Conservation (phyloP, 495 filamentous ascomycete species). For the Xeromyces bisporus region DNA sequence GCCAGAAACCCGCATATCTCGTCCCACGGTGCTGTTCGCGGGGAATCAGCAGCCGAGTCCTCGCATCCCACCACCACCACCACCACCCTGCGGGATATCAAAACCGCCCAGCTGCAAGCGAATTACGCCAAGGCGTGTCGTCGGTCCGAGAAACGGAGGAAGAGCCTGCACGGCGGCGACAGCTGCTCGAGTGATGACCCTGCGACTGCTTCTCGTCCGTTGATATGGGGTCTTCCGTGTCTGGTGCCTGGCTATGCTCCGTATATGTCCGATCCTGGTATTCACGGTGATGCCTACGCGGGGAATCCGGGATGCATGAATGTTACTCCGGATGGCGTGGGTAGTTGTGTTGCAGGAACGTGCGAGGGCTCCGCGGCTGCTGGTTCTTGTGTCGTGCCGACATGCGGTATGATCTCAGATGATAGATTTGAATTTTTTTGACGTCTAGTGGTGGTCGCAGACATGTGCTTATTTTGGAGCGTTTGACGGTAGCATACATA, state of each 20-base stretch:
- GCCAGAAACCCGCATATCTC: conserved; percentile 55
- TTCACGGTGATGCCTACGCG: conserved; percentile 23
- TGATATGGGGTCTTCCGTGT: conserved; percentile 31
- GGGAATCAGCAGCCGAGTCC: conserved; percentile 3
- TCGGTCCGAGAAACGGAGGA: conserved; percentile 43
- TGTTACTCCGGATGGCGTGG: conserved; percentile 19
- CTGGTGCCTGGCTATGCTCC: conserved; percentile 34
- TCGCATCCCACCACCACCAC: conserved; percentile 1
- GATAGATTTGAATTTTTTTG: too few species aligned
- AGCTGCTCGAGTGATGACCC: conserved; percentile 18
- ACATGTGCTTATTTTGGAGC: too few species aligned
- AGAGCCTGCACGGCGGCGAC: conserved; percentile 21
- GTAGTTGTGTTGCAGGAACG: conserved; percentile 30
- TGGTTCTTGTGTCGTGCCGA: conserved; percentile 30
- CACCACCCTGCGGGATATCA: conserved; percentile 6
- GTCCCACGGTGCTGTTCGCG: conserved; percentile 41
- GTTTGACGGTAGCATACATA: too few species aligned
- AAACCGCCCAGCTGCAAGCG: conserved; percentile 32
- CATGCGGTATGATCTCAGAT: too few species aligned
- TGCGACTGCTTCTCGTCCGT: conserved; percentile 13
- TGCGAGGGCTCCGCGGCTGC: conserved; percentile 38
- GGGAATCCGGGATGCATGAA: conserved; percentile 30
- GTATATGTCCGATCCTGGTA: conserved; percentile 33
- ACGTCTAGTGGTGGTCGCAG: too few species aligned
- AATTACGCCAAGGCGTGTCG: conserved; percentile 45